Evolutionary conservation across 192 early-diverging fungal genomes (phyloP).

Genomic region (Coemansia sp.): DNA sequence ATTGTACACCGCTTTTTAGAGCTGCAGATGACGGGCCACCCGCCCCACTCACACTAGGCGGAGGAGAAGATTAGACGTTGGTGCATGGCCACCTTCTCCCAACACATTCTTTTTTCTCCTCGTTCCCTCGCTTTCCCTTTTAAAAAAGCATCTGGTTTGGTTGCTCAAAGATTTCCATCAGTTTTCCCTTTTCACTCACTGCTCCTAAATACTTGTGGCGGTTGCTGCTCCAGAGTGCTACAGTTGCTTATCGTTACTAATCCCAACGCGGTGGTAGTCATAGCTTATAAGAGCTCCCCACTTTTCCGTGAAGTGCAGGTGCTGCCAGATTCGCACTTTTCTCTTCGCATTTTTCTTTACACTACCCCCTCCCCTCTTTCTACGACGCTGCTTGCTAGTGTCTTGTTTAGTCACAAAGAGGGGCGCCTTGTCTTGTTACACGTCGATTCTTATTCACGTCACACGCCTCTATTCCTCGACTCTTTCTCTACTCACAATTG

Average conservation of each 20-base stretch:
- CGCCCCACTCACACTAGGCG: not conserved
- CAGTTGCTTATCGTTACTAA: not conserved
- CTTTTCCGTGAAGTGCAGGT: not conserved
- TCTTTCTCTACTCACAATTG: not conserved
- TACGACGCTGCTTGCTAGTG: not conserved
- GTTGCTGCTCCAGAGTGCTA: not conserved
- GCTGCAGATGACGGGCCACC: constrained; percentile 4
- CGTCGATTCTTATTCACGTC: not conserved
- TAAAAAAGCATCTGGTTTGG: not conserved
- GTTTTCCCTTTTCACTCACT: not conserved
- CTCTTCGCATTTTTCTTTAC: constrained; percentile 10
- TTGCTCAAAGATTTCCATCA: not conserved
- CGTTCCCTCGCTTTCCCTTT: not conserved
- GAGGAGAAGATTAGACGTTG: constrained; percentile 1
- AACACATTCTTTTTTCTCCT: not conserved
- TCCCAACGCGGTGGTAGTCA: not conserved
- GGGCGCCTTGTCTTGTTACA: not conserved
- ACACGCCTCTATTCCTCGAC: not conserved
- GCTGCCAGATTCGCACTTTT: not conserved
- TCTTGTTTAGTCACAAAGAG: not conserved
- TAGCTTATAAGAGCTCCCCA: not conserved
- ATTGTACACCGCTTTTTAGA: not conserved
- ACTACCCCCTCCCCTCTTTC: not conserved
- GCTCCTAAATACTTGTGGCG: not conserved
- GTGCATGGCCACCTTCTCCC: not conserved